Base-by-base conservation (phyloP, 116 monocot genomes). In the Cymodocea nodosa region DNA sequence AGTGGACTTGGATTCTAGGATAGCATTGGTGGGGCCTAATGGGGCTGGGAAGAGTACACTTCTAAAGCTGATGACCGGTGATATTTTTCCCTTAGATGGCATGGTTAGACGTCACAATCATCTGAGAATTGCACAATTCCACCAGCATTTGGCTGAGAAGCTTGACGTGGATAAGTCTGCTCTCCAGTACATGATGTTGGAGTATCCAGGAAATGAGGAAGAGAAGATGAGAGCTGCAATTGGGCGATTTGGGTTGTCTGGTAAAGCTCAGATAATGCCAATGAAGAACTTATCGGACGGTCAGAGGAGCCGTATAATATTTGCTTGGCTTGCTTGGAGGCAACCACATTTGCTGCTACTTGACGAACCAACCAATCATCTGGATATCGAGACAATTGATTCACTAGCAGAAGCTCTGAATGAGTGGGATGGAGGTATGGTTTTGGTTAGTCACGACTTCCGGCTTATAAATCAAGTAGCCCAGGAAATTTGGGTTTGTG, bases 261-360 rank as follows among this genome's bases (percentile, higher is more conserved):
- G 97, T 1, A 97, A 97, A 68, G 84, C 92, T 0, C 92, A 93
- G 82, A 79, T 91, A 63, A 97, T 97, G 97, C 91, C 97, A 0
- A 97, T 97, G 97, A 97, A 82, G 65, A 97, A 97, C 73, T 66
- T 97, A 5, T 97, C 95, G 0, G 97, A 97, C 49, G 97, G 97
- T 2, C 97, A 97, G 70, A 75, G 88, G 68, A 97, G 97, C 66
- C 37, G 97, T 55, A 88, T 97, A 64, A 86, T 97, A 9, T 97
- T 97, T 68, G 91, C 97, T 9, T 97, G 97, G 97, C 66, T 97
- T 37, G 97, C 97, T 1, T 97, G 88, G 83, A 79, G 97, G 70
- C 85, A 78, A 35, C 97, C 97, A 8, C 91, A 97, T 2, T 4
- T 97, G 78, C 70, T 97, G n/a, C 69, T 97, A 60, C 85, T 97